Evolutionary conservation across 306 rosid genomes (phyloP).

Genomic region (Crotalaria pallida): DNA sequence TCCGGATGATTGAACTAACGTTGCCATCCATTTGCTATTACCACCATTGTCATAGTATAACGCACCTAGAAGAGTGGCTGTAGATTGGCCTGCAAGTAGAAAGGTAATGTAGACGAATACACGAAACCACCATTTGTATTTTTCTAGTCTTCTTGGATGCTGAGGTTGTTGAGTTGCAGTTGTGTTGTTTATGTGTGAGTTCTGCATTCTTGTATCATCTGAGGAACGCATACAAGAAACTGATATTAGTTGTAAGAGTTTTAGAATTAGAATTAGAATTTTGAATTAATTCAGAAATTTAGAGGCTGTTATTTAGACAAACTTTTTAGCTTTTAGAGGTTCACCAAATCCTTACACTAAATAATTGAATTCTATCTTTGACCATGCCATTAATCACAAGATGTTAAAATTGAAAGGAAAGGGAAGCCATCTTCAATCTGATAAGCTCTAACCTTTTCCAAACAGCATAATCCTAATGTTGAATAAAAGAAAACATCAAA

Average conservation of each 20-base stretch:
- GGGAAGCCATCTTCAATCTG: neutral
- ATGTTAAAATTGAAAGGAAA: neutral
- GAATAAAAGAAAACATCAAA: no score
- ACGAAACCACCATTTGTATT: constrained; percentile 47
- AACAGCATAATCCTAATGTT: no score
- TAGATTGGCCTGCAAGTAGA: constrained; percentile 46
- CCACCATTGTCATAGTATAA: constrained; percentile 63
- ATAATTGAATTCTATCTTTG: neutral
- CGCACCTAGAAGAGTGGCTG: constrained; percentile 50
- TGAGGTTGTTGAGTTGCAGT: neutral
- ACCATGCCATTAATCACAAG: neutral
- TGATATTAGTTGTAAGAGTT: neutral
- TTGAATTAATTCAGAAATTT: neutral
- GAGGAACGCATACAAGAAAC: neutral
- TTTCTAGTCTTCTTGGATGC: constrained; percentile 9
- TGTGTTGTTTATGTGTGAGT: neutral
- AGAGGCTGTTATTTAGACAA: no score
- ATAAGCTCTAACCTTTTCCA: neutral
- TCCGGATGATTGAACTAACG: constrained; percentile 65
- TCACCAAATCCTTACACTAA: neutral
- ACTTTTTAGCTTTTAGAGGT: no score
- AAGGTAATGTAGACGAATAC: constrained; percentile 37
- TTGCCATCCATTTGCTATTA: constrained; percentile 67
- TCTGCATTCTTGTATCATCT: constrained; percentile 25
- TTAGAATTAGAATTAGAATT: no score